Evolutionary conservation across 2,329 filamentous ascomycete species (phyloP), one percentile per base, ranked within the genome.

Genomic region (Xylariaceae sp.): DNA sequence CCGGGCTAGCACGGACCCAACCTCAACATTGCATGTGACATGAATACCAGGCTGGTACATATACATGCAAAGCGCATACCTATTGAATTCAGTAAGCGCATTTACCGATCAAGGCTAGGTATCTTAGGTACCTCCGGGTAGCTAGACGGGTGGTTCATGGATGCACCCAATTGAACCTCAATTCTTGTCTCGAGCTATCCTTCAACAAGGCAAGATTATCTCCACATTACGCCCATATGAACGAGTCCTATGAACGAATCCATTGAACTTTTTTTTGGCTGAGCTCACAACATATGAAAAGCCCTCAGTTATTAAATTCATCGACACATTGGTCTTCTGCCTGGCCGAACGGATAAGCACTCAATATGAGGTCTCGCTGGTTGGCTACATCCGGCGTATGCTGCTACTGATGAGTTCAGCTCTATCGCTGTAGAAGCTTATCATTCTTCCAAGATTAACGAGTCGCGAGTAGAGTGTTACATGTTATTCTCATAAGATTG

Each of bases 401-500:
- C 48, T 19, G 10, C 29, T 23, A 26, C 19, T 29, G 9, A 10
- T 10, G 19, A 45, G 21, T 20, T 40, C 40, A 6, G 44, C 21
- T 21, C 14, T 16, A 46, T 43, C 19, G 26, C 20, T n/a, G 52
- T 50, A 46, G 50, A 40, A 40, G 19, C 23, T 19, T 44, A 43
- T 46, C n/a, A 43, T 54, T 46, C 40, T 26, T 48, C 23, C 20
- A n/a, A 29, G 37, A 23, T 19, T 10, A 26, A 21, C 19, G 42
- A 44, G 23, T 47, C 48, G n/a, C 21, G 47, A 58, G 54, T 43
- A 46, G 59, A 47, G 44, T 51, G 26, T 44, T 54, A 42, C n/a
- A n/a, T n/a, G n/a, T 50, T 40, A 45, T 53, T 26, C 51, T 29
- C 9, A 37, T 40, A n/a, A n/a, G n/a, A n/a, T 41, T 41, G 40